Evolutionary conservation across 345 rosid genomes (phyloP).

Genomic region (Bruguiera gymnorhiza): DNA sequence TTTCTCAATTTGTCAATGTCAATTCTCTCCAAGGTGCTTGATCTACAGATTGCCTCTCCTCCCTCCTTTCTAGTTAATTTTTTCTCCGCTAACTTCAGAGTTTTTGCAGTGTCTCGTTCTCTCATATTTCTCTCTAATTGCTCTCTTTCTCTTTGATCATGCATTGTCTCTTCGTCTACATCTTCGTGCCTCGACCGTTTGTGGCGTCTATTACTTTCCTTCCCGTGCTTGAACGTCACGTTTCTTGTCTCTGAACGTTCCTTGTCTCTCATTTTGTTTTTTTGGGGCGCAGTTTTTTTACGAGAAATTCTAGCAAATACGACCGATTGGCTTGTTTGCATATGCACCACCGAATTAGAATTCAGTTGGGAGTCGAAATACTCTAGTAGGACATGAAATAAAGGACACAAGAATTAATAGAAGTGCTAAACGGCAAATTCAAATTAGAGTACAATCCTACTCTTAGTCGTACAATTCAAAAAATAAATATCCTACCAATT

Average conservation of each 20-base stretch:
- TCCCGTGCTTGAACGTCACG: too few species aligned
- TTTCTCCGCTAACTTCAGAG: slow-evolving; percentile 76
- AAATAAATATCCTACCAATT: too few species aligned
- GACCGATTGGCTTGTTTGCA: slow-evolving; percentile 3
- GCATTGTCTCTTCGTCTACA: slow-evolving; percentile 61
- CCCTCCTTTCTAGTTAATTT: slow-evolving; percentile 71
- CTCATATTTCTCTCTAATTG: slow-evolving; percentile 71
- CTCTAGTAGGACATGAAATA: too few species aligned
- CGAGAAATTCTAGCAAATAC: slow-evolving; percentile 47
- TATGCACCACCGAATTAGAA: too few species aligned
- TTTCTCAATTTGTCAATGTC: slow-evolving; percentile 63
- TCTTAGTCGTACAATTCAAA: too few species aligned
- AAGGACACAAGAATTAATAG: too few species aligned
- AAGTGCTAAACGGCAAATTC: too few species aligned
- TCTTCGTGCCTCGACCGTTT: slow-evolving; percentile 71
- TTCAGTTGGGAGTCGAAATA: too few species aligned
- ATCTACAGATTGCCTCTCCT: slow-evolving; percentile 77
- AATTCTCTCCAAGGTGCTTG: slow-evolving; percentile 57
- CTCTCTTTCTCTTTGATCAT: slow-evolving; percentile 86
- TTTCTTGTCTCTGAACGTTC: too few species aligned
- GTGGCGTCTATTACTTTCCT: slow-evolving; percentile 34
- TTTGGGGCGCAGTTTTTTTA: slow-evolving; percentile 22
- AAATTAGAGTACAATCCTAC: too few species aligned
- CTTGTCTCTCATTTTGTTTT: too few species aligned
- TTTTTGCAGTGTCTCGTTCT: slow-evolving; percentile 77